phyloP scores from a whole-genome alignment of 331 rosid genomes.

The Telfairia occidentalis region DNA sequence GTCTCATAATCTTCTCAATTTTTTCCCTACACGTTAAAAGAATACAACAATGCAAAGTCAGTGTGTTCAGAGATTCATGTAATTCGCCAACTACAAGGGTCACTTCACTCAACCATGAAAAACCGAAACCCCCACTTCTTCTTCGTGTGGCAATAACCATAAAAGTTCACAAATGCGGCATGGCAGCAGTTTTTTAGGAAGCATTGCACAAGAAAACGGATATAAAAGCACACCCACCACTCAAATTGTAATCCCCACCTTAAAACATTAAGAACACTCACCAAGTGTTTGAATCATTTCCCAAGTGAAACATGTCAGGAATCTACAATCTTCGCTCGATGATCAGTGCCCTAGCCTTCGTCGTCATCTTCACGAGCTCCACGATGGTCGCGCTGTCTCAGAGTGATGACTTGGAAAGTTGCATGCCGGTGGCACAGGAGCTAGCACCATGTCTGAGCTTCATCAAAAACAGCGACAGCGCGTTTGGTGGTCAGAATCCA shows the following conservation, averaged over 20 bases:
- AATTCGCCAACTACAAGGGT: neutral
- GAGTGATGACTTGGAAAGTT: neutral
- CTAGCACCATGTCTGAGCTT: neutral
- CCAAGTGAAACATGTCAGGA: constrained; percentile 7
- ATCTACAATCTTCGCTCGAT: neutral
- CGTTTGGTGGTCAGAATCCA: neutral
- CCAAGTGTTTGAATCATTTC: neutral
- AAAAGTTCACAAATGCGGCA: neutral
- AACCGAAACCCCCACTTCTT: neutral
- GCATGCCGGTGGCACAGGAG: neutral
- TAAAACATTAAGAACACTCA: neutral
- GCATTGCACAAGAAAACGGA: neutral
- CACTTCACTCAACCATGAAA: neutral
- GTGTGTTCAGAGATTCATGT: constrained; percentile 1
- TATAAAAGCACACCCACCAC: neutral
- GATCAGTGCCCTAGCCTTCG: neutral
- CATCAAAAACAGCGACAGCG: neutral
- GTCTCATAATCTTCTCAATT: constrained; percentile 1
- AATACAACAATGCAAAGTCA: neutral
- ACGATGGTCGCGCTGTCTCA: neutral
- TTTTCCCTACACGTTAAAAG: neutral
- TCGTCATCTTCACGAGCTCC: neutral
- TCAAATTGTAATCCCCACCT: neutral
- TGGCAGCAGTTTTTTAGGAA: constrained; percentile 1
- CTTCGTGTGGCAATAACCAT: neutral